Evolutionary conservation across 257 asterid genomes (phyloP).

Genomic region (Solanum sejunctum): DNA sequence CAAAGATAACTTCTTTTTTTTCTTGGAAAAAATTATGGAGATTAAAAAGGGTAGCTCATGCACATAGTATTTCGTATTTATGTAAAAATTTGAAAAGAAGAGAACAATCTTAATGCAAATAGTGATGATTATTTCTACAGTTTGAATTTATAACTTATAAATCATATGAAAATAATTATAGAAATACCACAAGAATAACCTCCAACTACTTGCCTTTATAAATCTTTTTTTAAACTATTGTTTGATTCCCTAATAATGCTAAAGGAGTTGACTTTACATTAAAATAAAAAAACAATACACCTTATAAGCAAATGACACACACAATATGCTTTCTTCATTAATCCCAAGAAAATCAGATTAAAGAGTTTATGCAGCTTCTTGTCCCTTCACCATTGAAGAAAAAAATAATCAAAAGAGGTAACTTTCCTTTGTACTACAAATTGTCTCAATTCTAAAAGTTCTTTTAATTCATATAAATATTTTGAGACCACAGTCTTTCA

Average conservation of each 20-base stretch:
- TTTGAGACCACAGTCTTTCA: no score
- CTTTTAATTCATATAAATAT: no score
- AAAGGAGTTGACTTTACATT: neutral
- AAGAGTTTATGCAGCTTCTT: neutral
- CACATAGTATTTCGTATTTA: no score
- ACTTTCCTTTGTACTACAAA: neutral
- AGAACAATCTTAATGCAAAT: neutral
- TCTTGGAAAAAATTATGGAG: no score
- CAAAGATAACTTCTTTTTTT: neutral
- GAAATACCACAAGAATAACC: no score
- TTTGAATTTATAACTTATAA: fast-evolving
- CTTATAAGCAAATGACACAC: neutral
- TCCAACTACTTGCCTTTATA: no score
- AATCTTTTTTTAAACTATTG: no score
- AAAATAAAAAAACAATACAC: neutral
- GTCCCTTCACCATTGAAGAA: neutral
- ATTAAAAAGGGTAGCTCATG: no score
- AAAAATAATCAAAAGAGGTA: neutral
- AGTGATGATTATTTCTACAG: fast-evolving
- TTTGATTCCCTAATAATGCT: neutral
- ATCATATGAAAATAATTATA: neutral
- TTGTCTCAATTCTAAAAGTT: neutral
- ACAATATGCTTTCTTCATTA: neutral
- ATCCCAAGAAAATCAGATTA: neutral
- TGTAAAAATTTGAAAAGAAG: neutral